Evolutionary conservation across 2,329 filamentous ascomycete species (phyloP), one percentile per base, ranked within the genome.

Genomic region (Pseudogymnoascus sp.): DNA sequence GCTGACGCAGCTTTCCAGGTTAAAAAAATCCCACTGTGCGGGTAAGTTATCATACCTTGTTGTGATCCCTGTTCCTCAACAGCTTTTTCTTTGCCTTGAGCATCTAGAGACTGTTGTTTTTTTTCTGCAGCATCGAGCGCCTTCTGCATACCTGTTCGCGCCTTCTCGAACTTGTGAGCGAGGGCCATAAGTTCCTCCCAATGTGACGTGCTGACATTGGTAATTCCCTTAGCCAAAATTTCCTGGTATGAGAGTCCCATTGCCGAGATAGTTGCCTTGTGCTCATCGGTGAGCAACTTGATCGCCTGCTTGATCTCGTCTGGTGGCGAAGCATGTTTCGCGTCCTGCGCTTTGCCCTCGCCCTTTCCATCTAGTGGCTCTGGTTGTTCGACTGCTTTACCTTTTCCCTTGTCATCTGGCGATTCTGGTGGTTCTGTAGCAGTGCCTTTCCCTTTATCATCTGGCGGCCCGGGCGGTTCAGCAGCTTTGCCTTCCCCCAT

Each of bases 221-320:
- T 69, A 68, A 78, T 76, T 63, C 77, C 79, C 68, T 80, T 77
- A 6, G 77, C 77, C 29, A 85, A 73, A 65, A 81, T 79, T 54
- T 78, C 77, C 37, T 78, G 76, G 67, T 86, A 81, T 66, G 81
- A 79, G n/a, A 77, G 73, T 71, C 85, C 79, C 54, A 86, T 72
- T 4, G 78, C 78, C 42, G 79, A 75, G 11, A 86, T 69, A 16
- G 79, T 75, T 45, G 78, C 73, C 54, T 78, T 72, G 67, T 86
- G 82, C 69, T 86, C 77, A 29, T 81, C 77, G 16, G 76, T 73
- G 5, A 86, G 72, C 0, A 78, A 76, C 45, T 76, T 72, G 14
- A 54, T 29, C 4, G 23, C 23, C 3, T 10, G 3, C 69, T 81
- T 78, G n/a, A 86, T 71, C 63, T 78, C 77, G 64, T 80, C 77